Conservation (phyloP, 108 stramenopile species). For the Nitzschia inconspicua region DNA sequence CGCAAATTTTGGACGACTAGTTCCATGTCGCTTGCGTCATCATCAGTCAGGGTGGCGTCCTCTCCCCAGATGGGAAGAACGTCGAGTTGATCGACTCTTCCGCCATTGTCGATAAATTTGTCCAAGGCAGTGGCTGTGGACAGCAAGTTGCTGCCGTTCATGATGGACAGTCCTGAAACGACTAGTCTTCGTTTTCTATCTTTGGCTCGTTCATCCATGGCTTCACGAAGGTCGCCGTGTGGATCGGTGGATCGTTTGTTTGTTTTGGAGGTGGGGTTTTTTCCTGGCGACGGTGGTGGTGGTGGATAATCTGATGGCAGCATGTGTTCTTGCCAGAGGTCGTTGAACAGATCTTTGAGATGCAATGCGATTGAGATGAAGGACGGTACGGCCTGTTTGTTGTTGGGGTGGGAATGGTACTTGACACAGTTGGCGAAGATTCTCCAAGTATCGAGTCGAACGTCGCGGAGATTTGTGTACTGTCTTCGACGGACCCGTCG, state of each 20-base stretch:
- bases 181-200: constrained; percentile 54
- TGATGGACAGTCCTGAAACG: constrained; percentile 56
- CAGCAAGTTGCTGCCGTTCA: constrained; percentile 51
- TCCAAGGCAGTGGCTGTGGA: constrained; percentile 40
- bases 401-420: constrained; percentile 79
- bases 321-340: constrained; percentile 82
- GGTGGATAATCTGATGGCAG: constrained; percentile 70
- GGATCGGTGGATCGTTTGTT: constrained; percentile 5
- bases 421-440: constrained; percentile 86
- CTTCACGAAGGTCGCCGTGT: constrained; percentile 20
- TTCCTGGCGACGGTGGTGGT: not conserved
- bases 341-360: constrained; percentile 82
- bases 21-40: constrained; percentile 35
- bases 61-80: constrained; percentile 54
- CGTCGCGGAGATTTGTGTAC: constrained; percentile 64
- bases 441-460: constrained; percentile 85
- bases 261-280: constrained; percentile 1
- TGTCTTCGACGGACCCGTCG: constrained; percentile 68
- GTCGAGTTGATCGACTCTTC: constrained; percentile 67
- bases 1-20: constrained; percentile 29
- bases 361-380: constrained; percentile 83
- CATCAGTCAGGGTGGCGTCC: constrained; percentile 18
- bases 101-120: constrained; percentile 57
- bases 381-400: constrained; percentile 77
- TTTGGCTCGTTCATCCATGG: constrained; percentile 50